phyloP scores from a whole-genome alignment of 108 stramenopile species.

The Nitzschia inconspicua region DNA sequence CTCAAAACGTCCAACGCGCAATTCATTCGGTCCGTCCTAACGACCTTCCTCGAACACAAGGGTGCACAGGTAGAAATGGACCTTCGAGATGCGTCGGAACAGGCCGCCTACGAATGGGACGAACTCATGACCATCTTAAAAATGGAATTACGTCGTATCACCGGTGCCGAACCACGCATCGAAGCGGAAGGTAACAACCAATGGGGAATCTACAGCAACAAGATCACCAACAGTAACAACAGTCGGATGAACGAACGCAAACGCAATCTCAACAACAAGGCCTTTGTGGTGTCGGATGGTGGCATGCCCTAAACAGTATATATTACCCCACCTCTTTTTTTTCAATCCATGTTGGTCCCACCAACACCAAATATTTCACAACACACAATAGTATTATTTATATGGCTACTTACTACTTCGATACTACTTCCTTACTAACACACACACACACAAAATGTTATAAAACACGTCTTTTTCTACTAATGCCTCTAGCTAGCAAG shows the following conservation, averaged over 20 bases:
- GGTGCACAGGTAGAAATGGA: slow-evolving; percentile 11
- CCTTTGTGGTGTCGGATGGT: slow-evolving; percentile 2
- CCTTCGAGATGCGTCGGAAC: not conserved
- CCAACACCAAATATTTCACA: not conserved
- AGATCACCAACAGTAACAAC: not conserved
- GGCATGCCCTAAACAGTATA: not conserved
- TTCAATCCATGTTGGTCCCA: not conserved
- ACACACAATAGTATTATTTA: not conserved
- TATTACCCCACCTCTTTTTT: not conserved
- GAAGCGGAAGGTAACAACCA: slow-evolving; percentile 5
- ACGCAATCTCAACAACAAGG: slow-evolving; percentile 2
- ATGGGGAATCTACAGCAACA: slow-evolving; percentile 12
- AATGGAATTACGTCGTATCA: slow-evolving; percentile 1
- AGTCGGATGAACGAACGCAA: not conserved
- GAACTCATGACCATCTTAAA: not conserved
- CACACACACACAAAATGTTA: too few relatives aligned
- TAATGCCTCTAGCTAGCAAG: too few relatives aligned
- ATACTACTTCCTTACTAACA: too few relatives aligned
- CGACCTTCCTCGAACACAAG: slow-evolving; percentile 7
- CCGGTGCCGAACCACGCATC: not conserved
- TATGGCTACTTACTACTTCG: not conserved
- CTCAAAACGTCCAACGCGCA: not conserved
- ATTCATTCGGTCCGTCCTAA: not conserved
- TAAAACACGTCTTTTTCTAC: too few relatives aligned
- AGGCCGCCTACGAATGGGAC: slow-evolving; percentile 9